Percentiles rank a stretch among this genome's conserved stretches.
Conservation (phyloP, 1,139 yeast genomes). For the Pneumocystis oryctolagi region DNA sequence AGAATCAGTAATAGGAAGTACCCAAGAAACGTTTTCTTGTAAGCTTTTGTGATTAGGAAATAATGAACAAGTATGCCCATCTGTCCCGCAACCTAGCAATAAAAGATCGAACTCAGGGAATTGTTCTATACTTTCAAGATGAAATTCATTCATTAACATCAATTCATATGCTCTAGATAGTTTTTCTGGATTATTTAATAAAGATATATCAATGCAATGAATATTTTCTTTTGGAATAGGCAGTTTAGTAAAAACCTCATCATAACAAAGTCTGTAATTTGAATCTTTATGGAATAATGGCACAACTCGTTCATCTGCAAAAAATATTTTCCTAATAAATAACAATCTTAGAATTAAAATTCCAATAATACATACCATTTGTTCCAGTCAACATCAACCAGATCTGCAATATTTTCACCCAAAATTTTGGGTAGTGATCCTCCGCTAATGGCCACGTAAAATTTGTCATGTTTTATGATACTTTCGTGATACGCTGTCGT, state of each 20-base stretch:
- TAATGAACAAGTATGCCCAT: conserved; percentile 90
- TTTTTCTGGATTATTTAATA: conserved; percentile 75
- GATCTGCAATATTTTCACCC: conserved; percentile 64
- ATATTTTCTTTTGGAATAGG: conserved; percentile 46
- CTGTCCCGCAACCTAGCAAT: conserved; percentile 93
- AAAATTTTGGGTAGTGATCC: conserved; percentile 80
- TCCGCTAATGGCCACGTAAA: conserved; percentile 82
- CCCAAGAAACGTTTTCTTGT: conserved; percentile 91
- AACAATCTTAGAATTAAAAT: not conserved
- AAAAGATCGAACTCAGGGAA: conserved; percentile 86
- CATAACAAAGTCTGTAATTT: conserved; percentile 77
- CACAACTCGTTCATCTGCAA: conserved; percentile 92
- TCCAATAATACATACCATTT: conserved; percentile 45
- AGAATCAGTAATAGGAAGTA: conserved; percentile 81
- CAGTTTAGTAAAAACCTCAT: conserved; percentile 62
- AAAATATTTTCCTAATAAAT: conserved; percentile 48
- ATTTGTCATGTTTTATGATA: conserved; percentile 37
- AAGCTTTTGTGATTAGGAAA: conserved; percentile 85
- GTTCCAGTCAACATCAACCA: conserved; percentile 63
- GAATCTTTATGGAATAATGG: conserved; percentile 74
- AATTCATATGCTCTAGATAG: conserved; percentile 91
- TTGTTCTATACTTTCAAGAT: conserved; percentile 73
- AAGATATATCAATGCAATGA: conserved; percentile 64
- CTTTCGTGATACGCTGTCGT: conserved; percentile 66
- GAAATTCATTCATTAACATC: conserved; percentile 70